Evolutionary conservation across 108 stramenopile genomes (phyloP).

Genomic region (Nannochloropsis salina): DNA sequence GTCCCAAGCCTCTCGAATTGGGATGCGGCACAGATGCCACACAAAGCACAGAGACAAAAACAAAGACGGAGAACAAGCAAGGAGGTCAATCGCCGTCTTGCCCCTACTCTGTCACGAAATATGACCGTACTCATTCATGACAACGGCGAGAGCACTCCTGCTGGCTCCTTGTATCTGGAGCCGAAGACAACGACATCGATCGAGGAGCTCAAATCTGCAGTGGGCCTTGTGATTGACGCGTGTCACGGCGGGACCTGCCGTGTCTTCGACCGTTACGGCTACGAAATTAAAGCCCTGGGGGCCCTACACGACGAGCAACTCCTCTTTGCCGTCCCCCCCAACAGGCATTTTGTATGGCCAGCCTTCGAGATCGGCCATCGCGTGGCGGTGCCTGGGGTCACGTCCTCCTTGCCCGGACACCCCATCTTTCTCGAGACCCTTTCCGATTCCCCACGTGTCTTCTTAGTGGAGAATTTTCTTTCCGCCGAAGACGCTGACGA

Average conservation of each 20-base stretch:
- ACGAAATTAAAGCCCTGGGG: neutral
- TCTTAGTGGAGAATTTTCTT: slow-evolving; percentile 47
- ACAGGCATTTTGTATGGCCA: neutral
- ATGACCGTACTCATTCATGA: neutral
- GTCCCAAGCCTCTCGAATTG: neutral
- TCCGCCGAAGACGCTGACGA: slow-evolving; percentile 45
- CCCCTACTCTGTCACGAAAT: neutral
- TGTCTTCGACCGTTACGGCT: neutral
- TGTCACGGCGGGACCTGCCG: neutral
- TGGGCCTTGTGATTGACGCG: neutral
- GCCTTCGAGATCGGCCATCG: slow-evolving; percentile 10
- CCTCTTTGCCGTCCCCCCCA: slow-evolving; percentile 14
- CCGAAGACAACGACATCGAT: neutral
- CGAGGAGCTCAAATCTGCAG: neutral
- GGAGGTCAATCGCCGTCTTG: neutral
- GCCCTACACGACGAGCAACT: slow-evolving; percentile 8
- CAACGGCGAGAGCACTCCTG: slow-evolving; percentile 6
- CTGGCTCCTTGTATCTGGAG: neutral
- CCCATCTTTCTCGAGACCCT: slow-evolving; percentile 49
- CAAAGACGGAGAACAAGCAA: neutral
- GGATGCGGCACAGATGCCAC: neutral
- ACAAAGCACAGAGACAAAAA: neutral
- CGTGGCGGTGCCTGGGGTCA: neutral
- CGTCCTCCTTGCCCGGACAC: slow-evolving; percentile 17
- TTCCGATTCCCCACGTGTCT: slow-evolving; percentile 44